phyloP scores from a whole-genome alignment of 2,329 filamentous ascomycete genomes.

The Xylariaceae sp. region DNA sequence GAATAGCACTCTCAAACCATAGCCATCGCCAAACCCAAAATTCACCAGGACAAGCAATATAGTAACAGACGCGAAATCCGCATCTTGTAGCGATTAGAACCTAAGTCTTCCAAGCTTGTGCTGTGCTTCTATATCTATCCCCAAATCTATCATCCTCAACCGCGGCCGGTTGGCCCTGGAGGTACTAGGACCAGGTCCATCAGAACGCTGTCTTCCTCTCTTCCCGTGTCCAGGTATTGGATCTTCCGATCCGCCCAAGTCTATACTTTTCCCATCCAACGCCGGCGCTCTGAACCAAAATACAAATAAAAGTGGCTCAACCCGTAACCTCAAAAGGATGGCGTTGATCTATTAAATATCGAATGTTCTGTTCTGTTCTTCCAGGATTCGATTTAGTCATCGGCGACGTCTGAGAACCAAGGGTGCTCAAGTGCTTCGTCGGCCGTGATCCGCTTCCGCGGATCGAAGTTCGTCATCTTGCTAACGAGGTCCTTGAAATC shows the following conservation, averaged over 20 bases:
- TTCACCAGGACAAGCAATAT: too few species aligned
- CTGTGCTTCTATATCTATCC: too few species aligned
- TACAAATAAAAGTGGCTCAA: constrained; percentile 1
- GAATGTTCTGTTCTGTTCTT: not conserved
- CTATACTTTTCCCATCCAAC: constrained; percentile 9
- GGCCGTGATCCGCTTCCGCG: constrained; percentile 38
- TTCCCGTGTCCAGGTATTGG: not conserved
- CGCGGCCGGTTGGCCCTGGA: too few species aligned
- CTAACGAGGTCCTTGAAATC: constrained; percentile 39
- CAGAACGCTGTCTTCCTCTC: not conserved
- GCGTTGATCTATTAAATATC: not conserved
- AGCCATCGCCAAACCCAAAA: too few species aligned
- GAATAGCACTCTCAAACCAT: too few species aligned
- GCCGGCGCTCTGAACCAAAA: constrained; percentile 4
- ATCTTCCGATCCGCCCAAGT: constrained; percentile 2
- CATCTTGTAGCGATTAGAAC: too few species aligned
- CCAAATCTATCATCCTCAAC: too few species aligned
- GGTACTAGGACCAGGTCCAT: not conserved
- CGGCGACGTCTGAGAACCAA: constrained; percentile 27
- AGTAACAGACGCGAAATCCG: too few species aligned
- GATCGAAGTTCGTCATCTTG: constrained; percentile 40
- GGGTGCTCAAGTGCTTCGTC: constrained; percentile 36
- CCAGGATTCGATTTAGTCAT: constrained; percentile 9
- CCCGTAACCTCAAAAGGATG: not conserved
- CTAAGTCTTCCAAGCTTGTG: too few species aligned